phyloP scores from a whole-genome alignment of 192 early-diverging fungal genomes.

The Backusella sp. region DNA sequence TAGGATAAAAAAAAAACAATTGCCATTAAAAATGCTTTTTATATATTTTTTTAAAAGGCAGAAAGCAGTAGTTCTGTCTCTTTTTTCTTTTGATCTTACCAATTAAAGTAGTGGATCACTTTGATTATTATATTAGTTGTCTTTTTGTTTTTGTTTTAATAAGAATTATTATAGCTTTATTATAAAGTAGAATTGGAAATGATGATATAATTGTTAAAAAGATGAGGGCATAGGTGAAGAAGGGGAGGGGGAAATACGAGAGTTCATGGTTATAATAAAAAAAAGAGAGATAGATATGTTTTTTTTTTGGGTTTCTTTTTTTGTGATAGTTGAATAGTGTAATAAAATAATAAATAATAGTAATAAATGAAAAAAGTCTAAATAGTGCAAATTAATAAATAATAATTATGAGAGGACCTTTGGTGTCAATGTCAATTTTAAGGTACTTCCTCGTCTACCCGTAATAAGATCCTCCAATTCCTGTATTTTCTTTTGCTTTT shows the following conservation, averaged over 20 bases:
- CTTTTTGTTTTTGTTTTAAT: neutral
- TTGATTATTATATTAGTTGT: neutral
- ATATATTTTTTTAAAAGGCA: neutral
- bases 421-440: conserved; percentile 36
- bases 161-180: neutral
- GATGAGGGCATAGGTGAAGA: neutral
- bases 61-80: neutral
- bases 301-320: neutral
- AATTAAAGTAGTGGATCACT: conserved; percentile 5
- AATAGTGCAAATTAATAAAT: neutral
- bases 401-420: conserved; percentile 15
- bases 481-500: conserved; percentile 15
- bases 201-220: neutral
- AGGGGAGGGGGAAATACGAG: too few species aligned
- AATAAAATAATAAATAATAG: too few species aligned
- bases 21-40: neutral
- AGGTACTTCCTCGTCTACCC: conserved; percentile 30
- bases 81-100: conserved; percentile 1
- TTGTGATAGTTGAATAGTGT: neutral
- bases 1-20: neutral
- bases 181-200: neutral
- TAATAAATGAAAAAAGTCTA: neutral
- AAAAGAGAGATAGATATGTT: neutral
- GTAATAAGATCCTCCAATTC: conserved; percentile 34
- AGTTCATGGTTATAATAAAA: neutral